Conservation (phyloP, 78 protist species). For the Dictyostelium brefeldianum region DNA sequence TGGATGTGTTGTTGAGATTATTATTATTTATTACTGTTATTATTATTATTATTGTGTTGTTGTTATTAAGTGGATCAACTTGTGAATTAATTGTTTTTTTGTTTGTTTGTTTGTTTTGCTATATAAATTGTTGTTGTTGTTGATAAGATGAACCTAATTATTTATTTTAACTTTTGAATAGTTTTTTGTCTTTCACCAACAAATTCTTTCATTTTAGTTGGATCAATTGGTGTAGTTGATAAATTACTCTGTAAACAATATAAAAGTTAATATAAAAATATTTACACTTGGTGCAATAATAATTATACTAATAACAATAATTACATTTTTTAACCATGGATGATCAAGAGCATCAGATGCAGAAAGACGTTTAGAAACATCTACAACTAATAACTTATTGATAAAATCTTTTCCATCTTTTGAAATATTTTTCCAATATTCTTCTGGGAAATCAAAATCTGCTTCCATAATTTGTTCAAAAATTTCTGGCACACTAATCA, state of each 20-base stretch:
- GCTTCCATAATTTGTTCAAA: constrained; percentile 83
- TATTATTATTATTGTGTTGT: no score
- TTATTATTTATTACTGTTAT: no score
- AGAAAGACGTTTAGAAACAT: constrained; percentile 43
- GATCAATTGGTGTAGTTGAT: not conserved
- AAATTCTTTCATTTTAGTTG: constrained; percentile 15
- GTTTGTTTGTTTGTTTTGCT: no score
- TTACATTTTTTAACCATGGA: constrained; percentile 78
- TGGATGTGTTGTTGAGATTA: no score
- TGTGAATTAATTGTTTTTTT: no score
- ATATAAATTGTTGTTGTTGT: no score
- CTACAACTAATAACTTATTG: constrained; percentile 63
- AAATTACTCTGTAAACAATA: not conserved
- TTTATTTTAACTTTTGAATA: not conserved
- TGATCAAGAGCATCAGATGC: constrained; percentile 67
- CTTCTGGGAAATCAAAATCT: constrained; percentile 76
- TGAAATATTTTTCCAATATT: constrained; percentile 72
- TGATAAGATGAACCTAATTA: no score
- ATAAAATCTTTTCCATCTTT: constrained; percentile 78
- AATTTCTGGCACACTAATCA: constrained; percentile 56
- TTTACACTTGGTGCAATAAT: not conserved
- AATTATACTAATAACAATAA: no score
- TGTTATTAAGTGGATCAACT: no score
- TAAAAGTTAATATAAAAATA: not conserved
- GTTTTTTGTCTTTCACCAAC: constrained; percentile 53